Conservation (phyloP, 371 early-diverging fungal species). For the Umbelopsis sp. region DNA sequence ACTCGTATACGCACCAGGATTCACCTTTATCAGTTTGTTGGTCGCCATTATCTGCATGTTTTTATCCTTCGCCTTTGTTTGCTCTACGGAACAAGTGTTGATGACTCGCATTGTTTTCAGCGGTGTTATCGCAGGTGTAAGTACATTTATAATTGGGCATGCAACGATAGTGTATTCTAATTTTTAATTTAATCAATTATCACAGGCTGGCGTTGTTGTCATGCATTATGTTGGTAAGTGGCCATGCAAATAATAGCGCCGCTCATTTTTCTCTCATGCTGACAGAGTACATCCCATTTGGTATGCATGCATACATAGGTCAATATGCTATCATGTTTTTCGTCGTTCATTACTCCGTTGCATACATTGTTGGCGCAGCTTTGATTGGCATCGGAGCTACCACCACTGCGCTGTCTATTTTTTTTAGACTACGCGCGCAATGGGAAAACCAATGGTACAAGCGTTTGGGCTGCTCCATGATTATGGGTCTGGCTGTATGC, state of each 20-base stretch:
- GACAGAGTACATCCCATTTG: neutral
- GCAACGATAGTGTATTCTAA: neutral
- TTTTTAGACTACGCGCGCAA: conserved; percentile 49
- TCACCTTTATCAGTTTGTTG: conserved; percentile 42
- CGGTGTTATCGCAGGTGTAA: conserved; percentile 50
- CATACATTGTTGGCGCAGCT: conserved; percentile 36
- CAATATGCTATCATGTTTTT: conserved; percentile 49
- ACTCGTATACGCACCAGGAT: conserved; percentile 41
- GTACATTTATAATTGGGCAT: neutral
- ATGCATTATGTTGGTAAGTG: conserved; percentile 53
- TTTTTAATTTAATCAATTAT: neutral
- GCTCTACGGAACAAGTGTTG: conserved; percentile 43
- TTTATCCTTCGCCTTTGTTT: conserved; percentile 45
- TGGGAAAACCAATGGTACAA: conserved; percentile 55
- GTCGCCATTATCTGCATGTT: conserved; percentile 47
- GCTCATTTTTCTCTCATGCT: conserved; percentile 4
- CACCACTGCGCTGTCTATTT: conserved; percentile 41
- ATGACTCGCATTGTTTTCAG: conserved; percentile 40
- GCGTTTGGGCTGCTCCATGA: conserved; percentile 41
- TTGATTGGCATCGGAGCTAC: conserved; percentile 42
- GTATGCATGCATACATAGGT: conserved; percentile 25
- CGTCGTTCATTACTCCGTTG: conserved; percentile 25
- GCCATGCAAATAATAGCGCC: neutral
- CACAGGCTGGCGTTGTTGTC: conserved; percentile 40
- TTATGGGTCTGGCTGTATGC: conserved; percentile 49